These are phyloP conservation scores for Leccinum ochraceum DNA, from an alignment of 768 basidiomycete genomes.

Conservation along the genomic window DNA sequence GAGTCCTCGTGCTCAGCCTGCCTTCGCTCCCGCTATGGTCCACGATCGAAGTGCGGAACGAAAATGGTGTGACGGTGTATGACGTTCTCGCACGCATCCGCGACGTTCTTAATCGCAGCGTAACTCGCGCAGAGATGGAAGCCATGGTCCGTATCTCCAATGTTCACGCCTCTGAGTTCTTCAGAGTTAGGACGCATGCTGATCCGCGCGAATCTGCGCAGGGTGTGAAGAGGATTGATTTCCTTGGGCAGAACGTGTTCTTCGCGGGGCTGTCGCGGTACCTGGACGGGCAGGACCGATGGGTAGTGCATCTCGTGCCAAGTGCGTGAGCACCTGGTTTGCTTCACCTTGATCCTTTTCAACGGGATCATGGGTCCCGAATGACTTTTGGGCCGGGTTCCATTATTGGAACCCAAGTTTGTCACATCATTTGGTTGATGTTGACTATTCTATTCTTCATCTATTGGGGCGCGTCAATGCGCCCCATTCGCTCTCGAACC, in stretches of 20 bases:
- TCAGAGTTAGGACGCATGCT: constrained; percentile 28
- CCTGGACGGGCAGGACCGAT: constrained; percentile 28
- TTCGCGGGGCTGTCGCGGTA: constrained; percentile 35
- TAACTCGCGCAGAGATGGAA: constrained; percentile 27
- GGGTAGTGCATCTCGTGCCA: constrained; percentile 29
- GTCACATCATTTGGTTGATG: constrained; percentile 4
- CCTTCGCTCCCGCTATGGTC: constrained; percentile 29
- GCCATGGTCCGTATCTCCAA: constrained; percentile 24
- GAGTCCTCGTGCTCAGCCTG: constrained; percentile 20
- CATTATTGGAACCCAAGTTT: constrained; percentile 14
- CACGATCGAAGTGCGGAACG: constrained; percentile 33
- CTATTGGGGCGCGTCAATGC: constrained; percentile 5
- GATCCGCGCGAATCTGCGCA: constrained; percentile 39
- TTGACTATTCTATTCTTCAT: constrained; percentile 20
- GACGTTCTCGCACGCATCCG: constrained; percentile 32
- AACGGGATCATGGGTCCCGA: constrained; percentile 14
- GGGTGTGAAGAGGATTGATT: constrained; percentile 42
- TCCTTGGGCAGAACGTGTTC: constrained; percentile 32
- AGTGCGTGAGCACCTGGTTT: constrained; percentile 12
- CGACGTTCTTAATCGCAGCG: constrained; percentile 28
- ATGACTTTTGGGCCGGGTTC: constrained; percentile 10
- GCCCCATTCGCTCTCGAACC: constrained; percentile 11
- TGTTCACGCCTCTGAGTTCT: constrained; percentile 29
- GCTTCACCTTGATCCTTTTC: too few species aligned
- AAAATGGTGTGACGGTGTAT: constrained; percentile 26